Percentiles rank a stretch among this genome's conserved stretches.
Evolutionary conservation across 495 filamentous ascomycete species (phyloP).

Genomic region (Penicillium bialowiezense): DNA sequence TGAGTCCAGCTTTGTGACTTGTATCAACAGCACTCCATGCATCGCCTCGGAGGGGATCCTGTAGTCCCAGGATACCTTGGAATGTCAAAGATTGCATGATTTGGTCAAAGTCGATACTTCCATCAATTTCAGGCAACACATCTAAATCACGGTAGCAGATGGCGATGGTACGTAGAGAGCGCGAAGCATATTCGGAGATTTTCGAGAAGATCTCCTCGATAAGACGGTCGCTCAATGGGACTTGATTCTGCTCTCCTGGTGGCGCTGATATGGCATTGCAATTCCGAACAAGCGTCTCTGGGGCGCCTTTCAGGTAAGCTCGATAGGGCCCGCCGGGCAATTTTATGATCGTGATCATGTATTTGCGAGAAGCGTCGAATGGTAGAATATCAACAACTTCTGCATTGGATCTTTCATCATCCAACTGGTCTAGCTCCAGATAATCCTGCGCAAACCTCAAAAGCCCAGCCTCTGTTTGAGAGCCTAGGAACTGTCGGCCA

Average conservation of each 20-base stretch:
- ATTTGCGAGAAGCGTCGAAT: slow-evolving; percentile 59
- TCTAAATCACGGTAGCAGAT: slow-evolving; percentile 52
- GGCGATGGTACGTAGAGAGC: slow-evolving; percentile 43
- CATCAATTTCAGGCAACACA: slow-evolving; percentile 46
- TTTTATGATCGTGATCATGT: slow-evolving; percentile 52
- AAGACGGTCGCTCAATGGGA: background rate
- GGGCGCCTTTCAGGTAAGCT: slow-evolving; percentile 57
- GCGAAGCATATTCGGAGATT: slow-evolving; percentile 1
- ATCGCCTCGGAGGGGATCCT: slow-evolving; percentile 58
- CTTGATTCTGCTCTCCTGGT: background rate
- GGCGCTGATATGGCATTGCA: slow-evolving; percentile 23
- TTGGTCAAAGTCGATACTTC: slow-evolving; percentile 45
- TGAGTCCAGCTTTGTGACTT: slow-evolving; percentile 68
- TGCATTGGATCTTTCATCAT: slow-evolving; percentile 44
- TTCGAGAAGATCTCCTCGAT: background rate
- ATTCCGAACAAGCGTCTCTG: slow-evolving; percentile 50
- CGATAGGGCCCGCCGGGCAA: slow-evolving; percentile 49
- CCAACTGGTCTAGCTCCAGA: slow-evolving; percentile 47
- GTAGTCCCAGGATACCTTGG: slow-evolving; percentile 52
- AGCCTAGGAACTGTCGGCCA: slow-evolving; percentile 47
- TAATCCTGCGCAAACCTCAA: slow-evolving; percentile 50
- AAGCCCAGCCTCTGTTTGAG: slow-evolving; percentile 59
- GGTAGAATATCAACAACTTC: slow-evolving; percentile 55
- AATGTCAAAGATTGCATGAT: slow-evolving; percentile 50
- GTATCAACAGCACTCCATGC: slow-evolving; percentile 64